Base-by-base conservation (phyloP, 495 filamentous ascomycete genomes). In the Tuber aestivum region DNA sequence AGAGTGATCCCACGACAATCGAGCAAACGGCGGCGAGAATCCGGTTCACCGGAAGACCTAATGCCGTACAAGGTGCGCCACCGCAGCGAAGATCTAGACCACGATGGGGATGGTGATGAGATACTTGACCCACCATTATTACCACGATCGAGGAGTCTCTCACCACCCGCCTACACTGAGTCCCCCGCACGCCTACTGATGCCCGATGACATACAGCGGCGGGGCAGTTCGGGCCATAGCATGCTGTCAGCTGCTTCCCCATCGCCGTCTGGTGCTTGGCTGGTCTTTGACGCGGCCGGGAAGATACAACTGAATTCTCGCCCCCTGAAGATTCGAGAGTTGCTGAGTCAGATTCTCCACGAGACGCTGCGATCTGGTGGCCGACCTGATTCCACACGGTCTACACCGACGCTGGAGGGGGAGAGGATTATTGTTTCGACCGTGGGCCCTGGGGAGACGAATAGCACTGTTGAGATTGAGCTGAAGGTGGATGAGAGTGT, bases 341-440 rank as follows among this genome's bases (percentile, higher is more conserved):
- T 93, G 61, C 85, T 94, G 72, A 89, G 89, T 71, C 84, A 89
- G 69, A 88, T 92, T 12, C 86, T 94, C 71, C 91, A 91, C 76
- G 90, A 93, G 77, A 90, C 89, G 42, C 84, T 94, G 69, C 87
- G 90, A 77, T 87, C 90, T 75, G 91, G 90, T n/a, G 91, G 90
- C 10, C 87, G 91, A 44, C 92, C 92, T n/a, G 91, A 92, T 41
- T 92, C 89, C 69, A 87, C 90, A 35, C 85, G 87, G 35, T 89
- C 88, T 71, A 85, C 86, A 74, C 86, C 87, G 45, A 92, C 88
- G 0, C 86, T 89, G 41, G 81, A 86, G 73, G 92, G 92, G 10
- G 92, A 93, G 82, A 85, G 84, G 41, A 91, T 94, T 73, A 89
- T 91, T 75, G 88, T 94, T 45, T 86, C 84, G 70, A 89, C 87